Evolutionary conservation across 2,329 filamentous ascomycete species (phyloP).

Genomic region (Alternaria sp.): DNA sequence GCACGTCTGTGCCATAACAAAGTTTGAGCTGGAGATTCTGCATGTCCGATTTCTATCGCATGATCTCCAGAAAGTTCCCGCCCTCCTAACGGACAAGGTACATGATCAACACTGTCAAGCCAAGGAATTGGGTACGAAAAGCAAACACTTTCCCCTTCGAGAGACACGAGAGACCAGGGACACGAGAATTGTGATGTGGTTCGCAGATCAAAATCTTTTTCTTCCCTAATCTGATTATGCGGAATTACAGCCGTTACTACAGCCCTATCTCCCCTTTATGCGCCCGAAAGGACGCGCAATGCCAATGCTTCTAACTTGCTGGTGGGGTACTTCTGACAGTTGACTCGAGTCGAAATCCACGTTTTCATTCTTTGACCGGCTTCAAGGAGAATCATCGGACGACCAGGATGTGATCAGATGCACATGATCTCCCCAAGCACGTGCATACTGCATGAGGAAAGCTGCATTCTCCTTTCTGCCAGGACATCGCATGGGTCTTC

Average conservation of each 20-base stretch:
- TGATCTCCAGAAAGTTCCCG: constrained; percentile 9
- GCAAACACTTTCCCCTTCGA: constrained; percentile 1
- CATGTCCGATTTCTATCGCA: constrained; percentile 5
- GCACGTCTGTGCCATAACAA: constrained; percentile 1
- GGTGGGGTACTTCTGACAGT: constrained; percentile 1
- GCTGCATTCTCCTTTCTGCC: constrained; percentile 20
- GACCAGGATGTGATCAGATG: constrained; percentile 5
- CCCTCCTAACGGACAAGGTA: constrained; percentile 3
- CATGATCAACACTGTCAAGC: constrained; percentile 7
- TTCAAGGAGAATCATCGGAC: not conserved
- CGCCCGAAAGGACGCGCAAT: constrained; percentile 7
- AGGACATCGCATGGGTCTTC: constrained; percentile 13
- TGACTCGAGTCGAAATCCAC: constrained; percentile 19
- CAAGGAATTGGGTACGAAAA: not conserved
- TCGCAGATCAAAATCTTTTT: constrained; percentile 11
- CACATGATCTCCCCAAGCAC: constrained; percentile 4
- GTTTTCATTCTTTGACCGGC: not conserved
- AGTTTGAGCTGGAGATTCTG: constrained; percentile 4
- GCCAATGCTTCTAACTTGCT: constrained; percentile 4
- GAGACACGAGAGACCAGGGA: not conserved
- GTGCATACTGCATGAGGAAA: constrained; percentile 14
- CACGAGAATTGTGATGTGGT: constrained; percentile 6
- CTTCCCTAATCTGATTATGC: constrained; percentile 1
- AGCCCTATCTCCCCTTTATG: constrained; percentile 12
- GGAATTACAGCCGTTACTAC: constrained; percentile 1